A percentile compares a stretch with the other conserved stretches of the same genome.
These are phyloP conservation scores for Salicornia ramosissima DNA, from an alignment of 148 eudicot genomes.

Conservation along the genomic window DNA sequence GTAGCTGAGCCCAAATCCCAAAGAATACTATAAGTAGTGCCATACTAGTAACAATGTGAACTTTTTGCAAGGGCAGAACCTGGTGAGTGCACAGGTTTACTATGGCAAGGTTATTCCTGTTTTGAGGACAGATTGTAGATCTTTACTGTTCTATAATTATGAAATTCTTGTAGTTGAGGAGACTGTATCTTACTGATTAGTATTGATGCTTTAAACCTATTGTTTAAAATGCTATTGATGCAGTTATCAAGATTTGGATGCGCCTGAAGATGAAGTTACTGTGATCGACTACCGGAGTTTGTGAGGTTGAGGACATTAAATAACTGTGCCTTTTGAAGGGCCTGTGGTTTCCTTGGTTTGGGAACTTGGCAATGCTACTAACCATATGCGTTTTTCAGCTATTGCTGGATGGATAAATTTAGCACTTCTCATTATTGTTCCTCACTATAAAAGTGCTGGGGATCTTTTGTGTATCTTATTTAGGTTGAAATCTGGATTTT, in stretches of 20 bases:
- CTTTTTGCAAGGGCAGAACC: background rate
- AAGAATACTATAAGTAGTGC: background rate
- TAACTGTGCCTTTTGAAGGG: background rate
- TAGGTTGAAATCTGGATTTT: slow-evolving; percentile 7
- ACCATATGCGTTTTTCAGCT: background rate
- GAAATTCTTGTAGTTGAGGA: background rate
- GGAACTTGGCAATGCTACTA: slow-evolving; percentile 13
- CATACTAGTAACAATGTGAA: background rate
- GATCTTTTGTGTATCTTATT: background rate
- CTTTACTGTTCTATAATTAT: background rate
- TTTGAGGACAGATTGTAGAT: background rate
- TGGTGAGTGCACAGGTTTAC: background rate
- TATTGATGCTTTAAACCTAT: background rate
- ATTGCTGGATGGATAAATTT: background rate
- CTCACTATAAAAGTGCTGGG: background rate
- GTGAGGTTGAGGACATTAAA: slow-evolving; percentile 25
- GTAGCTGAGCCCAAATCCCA: too few species aligned
- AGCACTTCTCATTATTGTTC: background rate
- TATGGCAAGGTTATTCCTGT: background rate
- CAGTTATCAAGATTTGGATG: slow-evolving; percentile 96
- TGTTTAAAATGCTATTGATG: slow-evolving; percentile 19
- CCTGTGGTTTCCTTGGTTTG: background rate
- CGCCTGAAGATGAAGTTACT: slow-evolving; percentile 95
- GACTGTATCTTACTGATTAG: background rate
- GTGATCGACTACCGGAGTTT: slow-evolving; percentile 97